Percentiles rank a stretch among this genome's conserved stretches.
Evolutionary conservation across 305 asterid genomes (phyloP).

Genomic region (Plantago rigida): DNA sequence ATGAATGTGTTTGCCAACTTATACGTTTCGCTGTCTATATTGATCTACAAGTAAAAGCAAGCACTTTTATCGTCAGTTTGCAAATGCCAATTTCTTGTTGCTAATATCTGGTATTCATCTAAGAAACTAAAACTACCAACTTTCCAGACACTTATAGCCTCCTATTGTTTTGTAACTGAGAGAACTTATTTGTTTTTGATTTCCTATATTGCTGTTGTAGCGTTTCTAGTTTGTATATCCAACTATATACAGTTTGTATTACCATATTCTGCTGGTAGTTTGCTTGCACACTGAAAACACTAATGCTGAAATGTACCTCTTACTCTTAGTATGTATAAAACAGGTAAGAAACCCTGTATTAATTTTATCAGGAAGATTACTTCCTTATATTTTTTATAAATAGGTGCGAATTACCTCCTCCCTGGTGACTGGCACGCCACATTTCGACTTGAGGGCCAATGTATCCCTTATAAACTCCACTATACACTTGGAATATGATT

Average conservation of each 20-base stretch:
- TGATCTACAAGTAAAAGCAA: not conserved
- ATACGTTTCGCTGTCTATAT: not conserved
- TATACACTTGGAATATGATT: too few species aligned
- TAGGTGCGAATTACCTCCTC: too few species aligned
- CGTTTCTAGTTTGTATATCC: not conserved
- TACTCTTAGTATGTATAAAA: too few species aligned
- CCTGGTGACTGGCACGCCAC: too few species aligned
- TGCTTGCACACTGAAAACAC: not conserved
- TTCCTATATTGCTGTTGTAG: not conserved
- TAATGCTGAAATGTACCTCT: not conserved
- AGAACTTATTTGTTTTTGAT: not conserved
- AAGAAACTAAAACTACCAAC: not conserved
- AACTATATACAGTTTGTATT: not conserved
- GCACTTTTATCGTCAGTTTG: not conserved
- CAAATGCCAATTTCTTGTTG: not conserved
- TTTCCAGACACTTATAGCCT: not conserved
- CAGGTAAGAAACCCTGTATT: too few species aligned
- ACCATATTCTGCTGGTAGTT: not conserved
- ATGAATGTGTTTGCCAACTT: slow-evolving; percentile 9
- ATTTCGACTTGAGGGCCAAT: too few species aligned
- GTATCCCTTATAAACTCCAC: too few species aligned
- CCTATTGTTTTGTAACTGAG: not conserved
- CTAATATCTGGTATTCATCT: not conserved
- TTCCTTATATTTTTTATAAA: too few species aligned
- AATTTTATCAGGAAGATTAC: too few species aligned